Conservation (phyloP, 1,284 basidiomycete species). For the Athelia psychrophila region DNA sequence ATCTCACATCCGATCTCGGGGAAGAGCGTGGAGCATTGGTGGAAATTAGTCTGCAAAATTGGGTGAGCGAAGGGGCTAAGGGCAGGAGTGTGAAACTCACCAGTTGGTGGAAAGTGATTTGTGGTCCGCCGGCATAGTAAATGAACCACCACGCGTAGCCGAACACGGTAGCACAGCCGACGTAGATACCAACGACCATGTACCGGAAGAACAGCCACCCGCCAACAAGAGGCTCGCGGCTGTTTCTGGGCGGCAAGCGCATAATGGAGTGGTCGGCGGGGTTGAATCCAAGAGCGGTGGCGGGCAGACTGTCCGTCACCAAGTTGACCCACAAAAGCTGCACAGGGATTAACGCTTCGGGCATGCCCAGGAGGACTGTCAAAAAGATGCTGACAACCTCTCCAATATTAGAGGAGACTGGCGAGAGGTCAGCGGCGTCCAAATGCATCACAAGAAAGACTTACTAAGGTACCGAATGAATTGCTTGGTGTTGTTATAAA, state of each 20-base stretch:
- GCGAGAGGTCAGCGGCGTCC: constrained; percentile 39
- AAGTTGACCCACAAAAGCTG: constrained; percentile 98
- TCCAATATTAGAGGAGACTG: constrained; percentile 97
- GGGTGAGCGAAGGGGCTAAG: constrained; percentile 9
- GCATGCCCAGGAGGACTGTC: constrained; percentile 96
- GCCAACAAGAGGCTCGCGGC: constrained; percentile 87
- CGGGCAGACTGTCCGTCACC: constrained; percentile 94
- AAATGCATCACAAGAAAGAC: constrained; percentile 26
- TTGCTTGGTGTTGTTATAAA: constrained; percentile 99
- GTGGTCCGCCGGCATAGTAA: constrained; percentile 85
- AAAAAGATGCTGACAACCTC: constrained; percentile 98
- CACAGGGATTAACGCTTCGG: constrained; percentile 96
- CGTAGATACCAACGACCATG: constrained; percentile 90
- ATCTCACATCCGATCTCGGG: constrained; percentile 91
- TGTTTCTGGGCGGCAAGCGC: constrained; percentile 86
- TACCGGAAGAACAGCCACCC: constrained; percentile 97
- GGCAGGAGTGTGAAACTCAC: constrained; percentile 45
- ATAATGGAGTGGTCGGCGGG: constrained; percentile 96
- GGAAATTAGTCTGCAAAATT: constrained; percentile 81
- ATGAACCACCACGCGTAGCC: constrained; percentile 99
- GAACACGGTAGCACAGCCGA: constrained; percentile 92
- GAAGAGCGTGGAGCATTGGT: constrained; percentile 82
- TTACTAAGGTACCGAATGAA: constrained; percentile 90
- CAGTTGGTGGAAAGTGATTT: constrained; percentile 91
- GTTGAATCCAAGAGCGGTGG: constrained; percentile 98